A percentile compares a stretch with the other conserved stretches of the same genome.
These are phyloP conservation scores for Nyssa sinensis DNA, from an alignment of 148 eudicot genomes.

Conservation along the genomic window DNA sequence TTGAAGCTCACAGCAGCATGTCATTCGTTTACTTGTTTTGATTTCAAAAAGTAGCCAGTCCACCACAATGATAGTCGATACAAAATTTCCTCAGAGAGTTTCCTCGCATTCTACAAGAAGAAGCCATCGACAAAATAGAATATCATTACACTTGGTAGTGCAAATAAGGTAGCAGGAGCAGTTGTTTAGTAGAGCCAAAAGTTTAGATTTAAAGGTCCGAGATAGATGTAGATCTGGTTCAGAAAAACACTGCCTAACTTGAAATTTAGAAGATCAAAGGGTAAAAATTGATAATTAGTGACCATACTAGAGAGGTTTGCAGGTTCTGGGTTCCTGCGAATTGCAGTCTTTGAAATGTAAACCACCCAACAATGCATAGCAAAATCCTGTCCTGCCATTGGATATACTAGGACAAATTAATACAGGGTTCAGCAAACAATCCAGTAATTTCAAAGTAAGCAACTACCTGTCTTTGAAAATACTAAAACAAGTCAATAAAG, in stretches of 20 bases:
- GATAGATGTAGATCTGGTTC: too few species aligned
- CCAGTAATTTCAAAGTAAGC: background rate
- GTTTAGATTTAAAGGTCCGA: background rate
- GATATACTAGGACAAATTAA: background rate
- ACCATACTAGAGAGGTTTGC: background rate
- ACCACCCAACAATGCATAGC: background rate
- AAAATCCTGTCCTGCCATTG: background rate
- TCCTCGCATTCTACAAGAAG: background rate
- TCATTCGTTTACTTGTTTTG: background rate
- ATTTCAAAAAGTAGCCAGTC: background rate
- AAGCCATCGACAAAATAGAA: background rate
- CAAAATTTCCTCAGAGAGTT: background rate
- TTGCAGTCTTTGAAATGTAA: background rate
- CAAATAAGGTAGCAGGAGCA: background rate
- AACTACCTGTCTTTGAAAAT: background rate
- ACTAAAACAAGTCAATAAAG: background rate
- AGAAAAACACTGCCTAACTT: background rate
- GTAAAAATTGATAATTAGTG: background rate
- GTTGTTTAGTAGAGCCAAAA: background rate
- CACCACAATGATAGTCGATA: background rate
- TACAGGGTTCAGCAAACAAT: background rate
- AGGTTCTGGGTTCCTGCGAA: background rate
- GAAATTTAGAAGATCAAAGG: background rate
- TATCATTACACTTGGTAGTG: background rate
- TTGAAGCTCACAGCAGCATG: background rate